Conservation (phyloP, 768 basidiomycete species). For the Mycena floridula region DNA sequence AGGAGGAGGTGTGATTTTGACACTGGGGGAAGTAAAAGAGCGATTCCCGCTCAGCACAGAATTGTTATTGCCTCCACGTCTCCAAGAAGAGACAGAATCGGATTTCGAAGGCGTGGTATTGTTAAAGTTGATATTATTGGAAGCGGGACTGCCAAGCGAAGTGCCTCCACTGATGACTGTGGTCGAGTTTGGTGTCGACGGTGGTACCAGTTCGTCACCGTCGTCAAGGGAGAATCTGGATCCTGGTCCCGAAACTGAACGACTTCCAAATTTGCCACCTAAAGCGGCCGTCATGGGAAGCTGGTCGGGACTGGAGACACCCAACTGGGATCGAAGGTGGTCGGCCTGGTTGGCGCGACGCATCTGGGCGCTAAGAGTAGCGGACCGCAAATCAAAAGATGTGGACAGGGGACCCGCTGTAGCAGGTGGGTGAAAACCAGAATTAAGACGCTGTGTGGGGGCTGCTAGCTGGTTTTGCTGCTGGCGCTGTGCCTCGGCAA, state of each 20-base stretch:
- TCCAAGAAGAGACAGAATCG: conserved; percentile 75
- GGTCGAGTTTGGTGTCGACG: conserved; percentile 55
- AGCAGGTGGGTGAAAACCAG: conserved; percentile 49
- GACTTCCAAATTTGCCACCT: conserved; percentile 71
- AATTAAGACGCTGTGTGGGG: conserved; percentile 41
- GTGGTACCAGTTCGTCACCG: conserved; percentile 34
- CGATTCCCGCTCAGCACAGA: conserved; percentile 67
- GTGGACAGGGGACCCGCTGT: conserved; percentile 67
- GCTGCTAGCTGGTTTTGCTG: conserved; percentile 33
- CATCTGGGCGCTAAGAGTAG: conserved; percentile 47
- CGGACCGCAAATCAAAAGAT: conserved; percentile 60
- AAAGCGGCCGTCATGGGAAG: conserved; percentile 79
- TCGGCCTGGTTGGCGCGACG: conserved; percentile 70
- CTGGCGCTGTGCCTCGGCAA: conserved; percentile 52
- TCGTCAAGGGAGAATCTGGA: conserved; percentile 35
- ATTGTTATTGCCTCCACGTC: conserved; percentile 64
- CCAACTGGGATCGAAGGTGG: conserved; percentile 54
- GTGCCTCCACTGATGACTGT: conserved; percentile 71
- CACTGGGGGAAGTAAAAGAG: conserved; percentile 53
- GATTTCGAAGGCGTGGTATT: conserved; percentile 63
- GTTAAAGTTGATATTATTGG: conserved; percentile 28
- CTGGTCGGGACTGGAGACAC: conserved; percentile 47
- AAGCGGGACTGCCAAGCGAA: conserved; percentile 49
- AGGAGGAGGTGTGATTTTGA: conserved; percentile 72
- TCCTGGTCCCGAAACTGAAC: conserved; percentile 35